Percentiles rank a stretch among this genome's conserved stretches.
Evolutionary conservation across 495 filamentous ascomycete genomes (phyloP).

Genomic region (Penicillium maclennaniae): DNA sequence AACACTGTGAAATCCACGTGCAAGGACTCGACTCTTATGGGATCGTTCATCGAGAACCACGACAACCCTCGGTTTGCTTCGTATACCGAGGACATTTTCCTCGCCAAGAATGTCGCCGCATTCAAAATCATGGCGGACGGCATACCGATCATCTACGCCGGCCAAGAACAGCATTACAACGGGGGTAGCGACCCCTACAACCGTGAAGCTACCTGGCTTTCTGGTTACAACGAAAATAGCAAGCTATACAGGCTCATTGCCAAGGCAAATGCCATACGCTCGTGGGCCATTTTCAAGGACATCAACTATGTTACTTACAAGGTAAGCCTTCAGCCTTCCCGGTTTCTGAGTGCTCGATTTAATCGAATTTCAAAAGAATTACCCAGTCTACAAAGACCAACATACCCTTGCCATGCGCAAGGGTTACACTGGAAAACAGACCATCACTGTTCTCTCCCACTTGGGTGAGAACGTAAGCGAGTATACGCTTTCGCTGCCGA

Average conservation of each 20-base stretch:
- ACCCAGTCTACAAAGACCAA: conserved; percentile 52
- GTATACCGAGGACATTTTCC: conserved; percentile 45
- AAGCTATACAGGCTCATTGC: conserved; percentile 63
- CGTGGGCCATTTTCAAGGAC: conserved; percentile 47
- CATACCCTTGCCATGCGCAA: conserved; percentile 63
- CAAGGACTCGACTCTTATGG: conserved; percentile 60
- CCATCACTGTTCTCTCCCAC: conserved; percentile 62
- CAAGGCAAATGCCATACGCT: conserved; percentile 57
- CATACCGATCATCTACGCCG: conserved; percentile 63
- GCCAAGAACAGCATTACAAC: conserved; percentile 71
- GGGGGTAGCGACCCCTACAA: conserved; percentile 63
- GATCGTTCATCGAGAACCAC: conserved; percentile 78
- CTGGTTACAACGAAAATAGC: conserved; percentile 54
- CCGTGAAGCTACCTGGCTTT: conserved; percentile 73
- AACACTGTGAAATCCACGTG: conserved; percentile 53
- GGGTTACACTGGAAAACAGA: conserved; percentile 49
- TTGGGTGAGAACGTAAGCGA: conserved; percentile 42
- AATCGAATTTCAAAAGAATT: conserved; percentile 26
- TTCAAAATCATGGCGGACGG: conserved; percentile 70
- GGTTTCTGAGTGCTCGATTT: too few species aligned
- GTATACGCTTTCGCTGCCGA: conserved; percentile 45
- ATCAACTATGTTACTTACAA: conserved; percentile 46
- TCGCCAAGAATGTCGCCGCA: conserved; percentile 65
- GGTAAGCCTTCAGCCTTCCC: conserved; percentile 16
- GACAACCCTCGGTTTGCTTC: conserved; percentile 66